Evolutionary conservation across 2,329 filamentous ascomycete species (phyloP).

Genomic region (Fusarium sp.): DNA sequence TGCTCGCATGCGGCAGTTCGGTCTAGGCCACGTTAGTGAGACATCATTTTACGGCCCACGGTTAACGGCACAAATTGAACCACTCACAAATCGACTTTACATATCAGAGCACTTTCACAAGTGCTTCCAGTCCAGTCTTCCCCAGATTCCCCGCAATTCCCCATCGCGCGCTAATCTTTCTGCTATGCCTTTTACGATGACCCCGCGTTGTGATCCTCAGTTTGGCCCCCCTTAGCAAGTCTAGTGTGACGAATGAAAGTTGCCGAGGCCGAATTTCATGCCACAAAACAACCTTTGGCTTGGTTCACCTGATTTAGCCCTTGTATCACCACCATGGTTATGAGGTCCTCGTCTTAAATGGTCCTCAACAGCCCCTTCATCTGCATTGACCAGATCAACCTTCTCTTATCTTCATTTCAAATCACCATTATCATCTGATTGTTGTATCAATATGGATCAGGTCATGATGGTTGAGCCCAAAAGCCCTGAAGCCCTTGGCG

Average conservation of each 20-base stretch:
- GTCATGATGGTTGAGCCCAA: background rate
- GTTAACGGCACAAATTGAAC: background rate
- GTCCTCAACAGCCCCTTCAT: background rate
- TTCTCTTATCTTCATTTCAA: background rate
- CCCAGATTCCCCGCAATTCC: background rate
- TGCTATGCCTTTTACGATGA: background rate
- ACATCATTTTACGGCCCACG: background rate
- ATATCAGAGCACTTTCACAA: background rate
- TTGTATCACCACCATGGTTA: background rate
- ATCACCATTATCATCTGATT: background rate
- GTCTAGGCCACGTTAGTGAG: background rate
- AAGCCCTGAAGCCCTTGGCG: background rate
- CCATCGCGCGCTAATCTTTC: background rate
- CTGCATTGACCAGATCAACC: background rate
- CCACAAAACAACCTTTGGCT: background rate
- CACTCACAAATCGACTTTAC: background rate
- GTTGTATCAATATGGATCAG: background rate
- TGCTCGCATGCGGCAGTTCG: background rate
- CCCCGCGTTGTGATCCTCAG: background rate
- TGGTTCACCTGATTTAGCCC: background rate
- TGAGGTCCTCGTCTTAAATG: background rate
- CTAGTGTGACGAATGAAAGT: background rate
- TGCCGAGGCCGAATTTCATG: background rate
- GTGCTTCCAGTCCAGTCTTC: background rate
- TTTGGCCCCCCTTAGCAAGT: background rate